A percentile compares a stretch with the other conserved stretches of the same genome.
Evolutionary conservation across 208 protist species (phyloP).

Genomic region (Acanthamoeba lenticulata): DNA sequence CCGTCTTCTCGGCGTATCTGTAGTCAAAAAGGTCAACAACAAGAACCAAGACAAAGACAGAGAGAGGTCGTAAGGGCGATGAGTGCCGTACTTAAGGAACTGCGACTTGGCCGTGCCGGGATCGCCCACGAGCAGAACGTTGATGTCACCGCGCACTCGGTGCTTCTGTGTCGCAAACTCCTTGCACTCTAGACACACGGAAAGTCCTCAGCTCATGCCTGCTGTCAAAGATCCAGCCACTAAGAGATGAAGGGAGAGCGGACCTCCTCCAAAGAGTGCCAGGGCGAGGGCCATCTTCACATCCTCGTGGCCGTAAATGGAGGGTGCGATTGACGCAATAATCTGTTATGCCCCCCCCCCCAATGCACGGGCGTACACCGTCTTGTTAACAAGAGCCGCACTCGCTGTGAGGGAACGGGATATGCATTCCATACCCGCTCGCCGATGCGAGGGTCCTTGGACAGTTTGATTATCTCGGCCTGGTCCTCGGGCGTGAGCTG

Average conservation of each 20-base stretch:
- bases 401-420: background rate
- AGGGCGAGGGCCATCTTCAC: constrained; percentile 98
- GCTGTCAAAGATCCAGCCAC: too few species aligned
- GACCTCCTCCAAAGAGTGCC: constrained; percentile 97
- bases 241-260: too few species aligned
- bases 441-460: constrained; percentile 86
- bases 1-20: constrained; percentile 99
- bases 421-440: constrained; percentile 2
- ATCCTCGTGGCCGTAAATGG: constrained; percentile 99
- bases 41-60: background rate
- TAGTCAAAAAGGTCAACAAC: too few species aligned
- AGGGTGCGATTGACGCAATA: constrained; percentile 97
- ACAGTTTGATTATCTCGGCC: constrained; percentile 85
- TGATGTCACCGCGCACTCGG: constrained; percentile 99
- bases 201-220: too few species aligned
- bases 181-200: constrained; percentile 1
- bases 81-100: constrained; percentile 83
- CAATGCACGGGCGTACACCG: too few species aligned
- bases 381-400: background rate
- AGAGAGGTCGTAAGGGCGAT: background rate
- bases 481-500: constrained; percentile 93
- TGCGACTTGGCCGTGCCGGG: constrained; percentile 97
- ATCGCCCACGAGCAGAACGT: constrained; percentile 99
- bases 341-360: constrained; percentile 86
- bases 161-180: constrained; percentile 92